Evolutionary conservation across 164 flowering plant species (phyloP).

Genomic region (Annona squamosa): DNA sequence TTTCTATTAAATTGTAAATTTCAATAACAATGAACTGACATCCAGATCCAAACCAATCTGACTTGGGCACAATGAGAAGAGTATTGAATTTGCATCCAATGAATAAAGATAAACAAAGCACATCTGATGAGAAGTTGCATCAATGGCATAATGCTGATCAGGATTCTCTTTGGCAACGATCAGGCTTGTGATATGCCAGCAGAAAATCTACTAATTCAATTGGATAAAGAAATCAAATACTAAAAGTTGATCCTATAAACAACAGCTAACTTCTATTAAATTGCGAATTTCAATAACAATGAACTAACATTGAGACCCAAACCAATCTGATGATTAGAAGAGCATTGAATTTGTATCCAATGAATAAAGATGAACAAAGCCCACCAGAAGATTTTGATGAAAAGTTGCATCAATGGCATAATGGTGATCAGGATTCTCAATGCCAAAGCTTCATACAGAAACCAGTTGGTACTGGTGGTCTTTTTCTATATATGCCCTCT

Average conservation of each 20-base stretch:
- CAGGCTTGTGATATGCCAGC: too few relatives aligned
- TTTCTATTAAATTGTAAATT: too few relatives aligned
- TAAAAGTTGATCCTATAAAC: too few relatives aligned
- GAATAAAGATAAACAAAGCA: constrained; percentile 10
- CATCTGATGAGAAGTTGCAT: background rate
- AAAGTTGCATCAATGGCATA: too few relatives aligned
- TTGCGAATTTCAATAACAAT: too few relatives aligned
- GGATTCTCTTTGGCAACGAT: too few relatives aligned
- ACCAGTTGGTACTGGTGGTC: background rate
- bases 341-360: constrained; percentile 2
- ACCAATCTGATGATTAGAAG: constrained; percentile 9
- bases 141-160: too few relatives aligned
- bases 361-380: constrained; percentile 11
- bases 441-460: constrained; percentile 7
- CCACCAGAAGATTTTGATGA: background rate
- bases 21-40: background rate
- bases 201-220: too few relatives aligned
- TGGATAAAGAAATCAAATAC: too few relatives aligned
- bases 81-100: constrained; percentile 2
- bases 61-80: constrained; percentile 11
- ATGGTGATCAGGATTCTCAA: background rate
- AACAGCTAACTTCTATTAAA: too few relatives aligned
- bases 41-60: constrained; percentile 4
- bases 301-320: background rate
- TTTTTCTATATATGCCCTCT: constrained; percentile 4